Conservation (phyloP, 805 yeast genomes). For the Millerozyma miso region DNA sequence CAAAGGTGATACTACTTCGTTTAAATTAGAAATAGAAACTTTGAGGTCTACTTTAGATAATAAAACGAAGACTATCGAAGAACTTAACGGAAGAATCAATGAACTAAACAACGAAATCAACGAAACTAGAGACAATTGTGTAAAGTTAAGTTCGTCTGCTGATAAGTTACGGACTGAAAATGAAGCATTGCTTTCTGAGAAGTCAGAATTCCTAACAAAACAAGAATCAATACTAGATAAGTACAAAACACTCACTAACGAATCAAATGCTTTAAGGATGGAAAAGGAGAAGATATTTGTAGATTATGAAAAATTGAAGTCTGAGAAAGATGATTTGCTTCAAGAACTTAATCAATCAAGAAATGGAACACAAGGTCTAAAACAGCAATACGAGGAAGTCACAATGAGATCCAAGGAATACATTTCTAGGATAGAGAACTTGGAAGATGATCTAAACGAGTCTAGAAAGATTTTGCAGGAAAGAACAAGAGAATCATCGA, state of each 20-base stretch:
- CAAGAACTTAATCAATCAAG: conserved; percentile 32
- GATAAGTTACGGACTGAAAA: not conserved
- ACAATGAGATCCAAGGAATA: conserved; percentile 64
- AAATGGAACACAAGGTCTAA: conserved; percentile 41
- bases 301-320: conserved; percentile 36
- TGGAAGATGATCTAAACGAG: conserved; percentile 83
- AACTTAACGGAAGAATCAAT: conserved; percentile 31
- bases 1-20: conserved; percentile 38
- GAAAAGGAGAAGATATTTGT: conserved; percentile 39
- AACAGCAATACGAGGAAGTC: conserved; percentile 71
- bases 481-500: conserved; percentile 71
- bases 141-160: not conserved
- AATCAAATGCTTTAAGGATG: conserved; percentile 36
- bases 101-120: conserved; percentile 37
- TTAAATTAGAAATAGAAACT: conserved; percentile 47
- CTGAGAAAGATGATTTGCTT: conserved; percentile 29
- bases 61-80: conserved; percentile 40
- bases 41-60: conserved; percentile 40
- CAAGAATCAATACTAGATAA: conserved; percentile 37
- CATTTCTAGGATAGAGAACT: conserved; percentile 51
- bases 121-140: conserved; percentile 6
- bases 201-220: conserved; percentile 36
- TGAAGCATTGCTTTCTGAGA: conserved; percentile 24
- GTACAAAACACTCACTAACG: conserved; percentile 27
- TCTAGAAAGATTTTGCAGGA: conserved; percentile 70